A percentile compares a stretch with the other conserved stretches of the same genome.
Conservation (phyloP, 371 early-diverging fungal genomes). For the Apophysomyces ossiformis region DNA sequence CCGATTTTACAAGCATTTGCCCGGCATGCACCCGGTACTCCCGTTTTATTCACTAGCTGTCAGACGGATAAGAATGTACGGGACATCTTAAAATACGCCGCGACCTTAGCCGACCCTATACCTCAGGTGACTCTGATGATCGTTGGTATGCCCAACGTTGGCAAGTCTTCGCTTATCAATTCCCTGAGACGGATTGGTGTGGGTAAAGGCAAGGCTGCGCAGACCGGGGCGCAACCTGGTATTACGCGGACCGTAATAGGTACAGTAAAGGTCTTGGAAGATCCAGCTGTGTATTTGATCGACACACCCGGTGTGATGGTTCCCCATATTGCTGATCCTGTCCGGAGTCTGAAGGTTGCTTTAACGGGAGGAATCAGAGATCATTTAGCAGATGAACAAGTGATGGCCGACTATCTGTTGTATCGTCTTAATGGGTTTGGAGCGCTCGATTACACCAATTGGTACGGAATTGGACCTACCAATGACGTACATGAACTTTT, state of each 20-base stretch:
- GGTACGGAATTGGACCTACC: constrained; percentile 59
- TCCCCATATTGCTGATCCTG: constrained; percentile 80
- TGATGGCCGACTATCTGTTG: constrained; percentile 89
- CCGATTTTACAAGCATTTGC: constrained; percentile 56
- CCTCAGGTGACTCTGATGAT: constrained; percentile 74
- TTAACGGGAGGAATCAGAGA: constrained; percentile 90
- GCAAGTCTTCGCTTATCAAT: constrained; percentile 93
- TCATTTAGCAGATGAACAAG: constrained; percentile 77
- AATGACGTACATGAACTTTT: constrained; percentile 70
- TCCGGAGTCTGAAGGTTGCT: constrained; percentile 79
- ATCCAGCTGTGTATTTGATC: constrained; percentile 87
- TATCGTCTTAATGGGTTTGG: constrained; percentile 75
- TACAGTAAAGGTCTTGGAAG: constrained; percentile 84
- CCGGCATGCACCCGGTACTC: constrained; percentile 53
- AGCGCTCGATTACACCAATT: constrained; percentile 37
- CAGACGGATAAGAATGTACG: constrained; percentile 65
- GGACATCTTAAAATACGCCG: constrained; percentile 65
- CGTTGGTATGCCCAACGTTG: constrained; percentile 97
- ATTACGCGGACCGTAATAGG: constrained; percentile 84
- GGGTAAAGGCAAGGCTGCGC: constrained; percentile 80
- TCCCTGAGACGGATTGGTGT: constrained; percentile 77
- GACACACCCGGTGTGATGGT: constrained; percentile 95
- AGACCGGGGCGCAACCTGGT: constrained; percentile 88
- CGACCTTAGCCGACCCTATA: constrained; percentile 51
- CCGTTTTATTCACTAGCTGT: constrained; percentile 77